Conservation (phyloP, 2,329 filamentous ascomycete genomes). For the Colletotrichum cereale region DNA sequence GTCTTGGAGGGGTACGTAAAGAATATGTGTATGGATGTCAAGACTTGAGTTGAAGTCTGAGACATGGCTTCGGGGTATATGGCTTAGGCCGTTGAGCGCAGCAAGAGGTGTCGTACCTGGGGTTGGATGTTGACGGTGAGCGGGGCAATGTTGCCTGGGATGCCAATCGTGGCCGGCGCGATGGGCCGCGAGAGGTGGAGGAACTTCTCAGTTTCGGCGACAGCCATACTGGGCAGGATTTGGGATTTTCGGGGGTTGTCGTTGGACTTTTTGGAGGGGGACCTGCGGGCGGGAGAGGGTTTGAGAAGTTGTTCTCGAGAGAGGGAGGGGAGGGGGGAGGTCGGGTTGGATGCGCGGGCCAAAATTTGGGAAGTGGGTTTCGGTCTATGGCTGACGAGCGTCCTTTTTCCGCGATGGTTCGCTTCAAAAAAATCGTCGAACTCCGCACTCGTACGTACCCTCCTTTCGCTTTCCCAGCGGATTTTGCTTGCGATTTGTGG, state of each 20-base stretch:
- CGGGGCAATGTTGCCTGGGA: conserved; percentile 88
- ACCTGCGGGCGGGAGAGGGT: conserved; percentile 24
- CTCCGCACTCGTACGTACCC: conserved; percentile 41
- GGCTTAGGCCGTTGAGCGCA: conserved; percentile 19
- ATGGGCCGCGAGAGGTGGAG: conserved; percentile 94
- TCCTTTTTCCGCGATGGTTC: conserved; percentile 30
- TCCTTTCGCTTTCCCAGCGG: conserved; percentile 52
- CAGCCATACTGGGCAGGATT: conserved; percentile 78
- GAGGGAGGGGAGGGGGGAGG: conserved; percentile 39
- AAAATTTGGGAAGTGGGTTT: conserved; percentile 44
- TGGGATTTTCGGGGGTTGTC: conserved; percentile 14
- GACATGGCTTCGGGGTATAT: conserved; percentile 18
- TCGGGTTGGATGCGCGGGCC: conserved; percentile 31
- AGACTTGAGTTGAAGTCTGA: not conserved
- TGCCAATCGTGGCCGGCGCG: conserved; percentile 82
- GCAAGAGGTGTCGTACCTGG: conserved; percentile 72
- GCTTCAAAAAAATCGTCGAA: conserved; percentile 31
- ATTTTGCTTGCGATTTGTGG: conserved; percentile 59
- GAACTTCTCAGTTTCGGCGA: conserved; percentile 80
- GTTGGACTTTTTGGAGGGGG: conserved; percentile 4
- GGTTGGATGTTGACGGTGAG: conserved; percentile 95
- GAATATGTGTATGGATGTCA: conserved; percentile 2
- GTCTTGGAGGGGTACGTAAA: not conserved
- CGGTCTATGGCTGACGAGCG: conserved; percentile 6
- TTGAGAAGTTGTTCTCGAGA: conserved; percentile 41